These are phyloP conservation scores for Phialophora expanda DNA, from an alignment of 2,329 filamentous ascomycete genomes.

Conservation along the genomic window DNA sequence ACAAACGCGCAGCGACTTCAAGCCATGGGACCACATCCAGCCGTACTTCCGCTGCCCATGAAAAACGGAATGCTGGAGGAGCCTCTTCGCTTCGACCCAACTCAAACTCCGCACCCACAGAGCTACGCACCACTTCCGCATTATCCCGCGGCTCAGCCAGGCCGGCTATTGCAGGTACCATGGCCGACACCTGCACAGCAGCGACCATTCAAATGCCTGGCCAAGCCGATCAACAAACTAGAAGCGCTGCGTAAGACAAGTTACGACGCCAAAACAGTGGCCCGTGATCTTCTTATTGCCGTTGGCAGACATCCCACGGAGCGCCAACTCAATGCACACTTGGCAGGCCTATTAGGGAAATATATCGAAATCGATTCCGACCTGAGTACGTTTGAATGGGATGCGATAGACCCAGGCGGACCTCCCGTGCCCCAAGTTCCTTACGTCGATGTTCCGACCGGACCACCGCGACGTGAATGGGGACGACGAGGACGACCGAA, in stretches of 20 bases:
- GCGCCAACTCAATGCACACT: slow-evolving; percentile 63
- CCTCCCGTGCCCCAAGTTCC: slow-evolving; percentile 46
- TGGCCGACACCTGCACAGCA: slow-evolving; percentile 1
- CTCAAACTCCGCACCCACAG: not conserved
- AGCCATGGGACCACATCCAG: not conserved
- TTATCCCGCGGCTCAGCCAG: not conserved
- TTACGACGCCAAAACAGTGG: slow-evolving; percentile 68
- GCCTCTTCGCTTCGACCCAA: slow-evolving; percentile 17
- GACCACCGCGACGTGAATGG: slow-evolving; percentile 38
- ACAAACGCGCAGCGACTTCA: not conserved
- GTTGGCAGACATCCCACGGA: slow-evolving; percentile 66
- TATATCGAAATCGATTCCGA: slow-evolving; percentile 56
- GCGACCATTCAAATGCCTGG: slow-evolving; percentile 41
- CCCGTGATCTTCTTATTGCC: slow-evolving; percentile 66
- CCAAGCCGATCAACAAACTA: slow-evolving; percentile 50
- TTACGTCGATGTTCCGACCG: slow-evolving; percentile 39
- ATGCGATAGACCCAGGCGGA: slow-evolving; percentile 63
- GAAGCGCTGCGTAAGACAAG: slow-evolving; percentile 52
- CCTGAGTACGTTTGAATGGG: slow-evolving; percentile 65
- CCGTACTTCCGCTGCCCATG: not conserved
- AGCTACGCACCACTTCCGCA: slow-evolving; percentile 4
- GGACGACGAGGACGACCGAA: slow-evolving; percentile 20
- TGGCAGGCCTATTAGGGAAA: slow-evolving; percentile 54
- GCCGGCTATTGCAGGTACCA: not conserved
- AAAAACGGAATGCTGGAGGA: not conserved